Base-by-base conservation (phyloP, 768 basidiomycete species). In the Naganishia onofrii region DNA sequence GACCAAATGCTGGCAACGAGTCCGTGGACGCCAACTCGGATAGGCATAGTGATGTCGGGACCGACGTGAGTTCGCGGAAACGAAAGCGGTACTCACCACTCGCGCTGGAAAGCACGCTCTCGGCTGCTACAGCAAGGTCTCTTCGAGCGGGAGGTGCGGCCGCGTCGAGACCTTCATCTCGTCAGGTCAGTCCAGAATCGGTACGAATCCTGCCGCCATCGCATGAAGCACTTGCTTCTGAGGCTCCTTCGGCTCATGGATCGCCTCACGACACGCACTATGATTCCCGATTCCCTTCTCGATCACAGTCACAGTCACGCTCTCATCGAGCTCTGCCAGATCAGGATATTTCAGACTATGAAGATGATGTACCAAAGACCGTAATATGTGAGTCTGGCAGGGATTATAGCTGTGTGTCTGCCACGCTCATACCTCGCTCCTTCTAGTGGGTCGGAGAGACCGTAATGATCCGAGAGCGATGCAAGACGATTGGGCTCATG, bases 401-500 rank as follows among this genome's bases (percentile, higher is more conserved):
- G 42, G 9, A 42, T 15, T 10, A 15, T 15, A 17, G 15, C 2
- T n/a, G 42, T 42, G 2, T 42, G 42, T 42, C 7, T 8, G 42
- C 42, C 13, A 15, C 15, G 42, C 42, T 42, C 13, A 42, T 8
- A 42, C 42, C n/a, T 1, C 21, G 3, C 2, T n/a, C 21, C 21
- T 31, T 31, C 17, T 29, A 56, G 55, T 42, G 38, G 67, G 67
- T 12, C 67, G 67, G 44, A 42, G 53, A 46, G 55, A 51, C 17
- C 56, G 42, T 13, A 51, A 63, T 26, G 60, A 51, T 32, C 60
- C 63, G 19, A 38, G 46, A n/a, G 44, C 70, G 26, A 48, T 58
- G 58, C 44, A 67, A 34, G 56, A 67, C 51, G 51, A 67, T 29
- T 60, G 70, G 70, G 57, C 66, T 15, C 56, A 60, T 32, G 57